Base-by-base conservation (phyloP, 2,329 filamentous ascomycete species). In the Epichloe coenophiala region DNA sequence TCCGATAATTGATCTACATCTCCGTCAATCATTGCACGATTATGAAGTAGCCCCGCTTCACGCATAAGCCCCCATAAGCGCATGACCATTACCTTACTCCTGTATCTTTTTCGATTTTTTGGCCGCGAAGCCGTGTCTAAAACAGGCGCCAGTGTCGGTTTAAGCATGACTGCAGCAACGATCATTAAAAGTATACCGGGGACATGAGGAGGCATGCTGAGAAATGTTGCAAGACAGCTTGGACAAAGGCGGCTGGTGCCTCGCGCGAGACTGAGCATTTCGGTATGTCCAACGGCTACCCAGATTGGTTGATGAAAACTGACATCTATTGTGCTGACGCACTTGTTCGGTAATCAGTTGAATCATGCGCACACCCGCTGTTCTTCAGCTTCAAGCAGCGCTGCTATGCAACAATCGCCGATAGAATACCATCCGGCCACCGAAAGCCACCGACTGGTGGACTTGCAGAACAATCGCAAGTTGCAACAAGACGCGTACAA, bases 141-240 rank as follows among this genome's bases (percentile, higher is more conserved):
- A 33, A 17, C 27, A 31, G 17, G 38, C 31, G 47, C 38, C 31
- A 17, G 12, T 21, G 11, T 19, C 11, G 13, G 11, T 27, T 37
- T 17, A 8, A 45, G 37, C 40, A 44, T 48, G 45, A 33, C 41
- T 21, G 23, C 23, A 21, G 31, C 36, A 38, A 27, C 45, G 35
- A 48, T 33, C 27, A 9, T 35, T 21, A 43, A 36, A 6, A 36
- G 44, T 27, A 31, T 55, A 42, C 50, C 53, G 58, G 52, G 61
- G 57, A 55, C 52, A 68, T 67, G 64, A 63, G 54, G 59, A 64
- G 64, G 61, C 55, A 68, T 68, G 65, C 61, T 67, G 57, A 62
- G 59, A 59, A 63, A 60, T 56, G 61, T 56, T 53, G 59, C 56
- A 55, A 58, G 61, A 59, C 59, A 63, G 61, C 57, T 66, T 59